Evolutionary conservation across 108 stramenopile species (phyloP).

Genomic region (Seminavis robusta): DNA sequence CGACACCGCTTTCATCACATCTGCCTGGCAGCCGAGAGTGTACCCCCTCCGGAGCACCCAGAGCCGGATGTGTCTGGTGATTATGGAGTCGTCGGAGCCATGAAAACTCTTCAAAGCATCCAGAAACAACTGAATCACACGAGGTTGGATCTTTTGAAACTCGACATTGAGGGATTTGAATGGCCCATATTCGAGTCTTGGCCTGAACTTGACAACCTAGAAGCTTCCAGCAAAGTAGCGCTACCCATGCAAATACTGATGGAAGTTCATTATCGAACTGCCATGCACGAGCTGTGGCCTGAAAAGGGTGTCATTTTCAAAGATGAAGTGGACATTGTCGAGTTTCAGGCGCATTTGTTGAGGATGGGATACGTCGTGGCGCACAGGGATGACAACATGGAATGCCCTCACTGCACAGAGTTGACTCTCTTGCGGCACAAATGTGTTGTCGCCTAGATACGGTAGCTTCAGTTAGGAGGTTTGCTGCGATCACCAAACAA

Average conservation of each 20-base stretch:
- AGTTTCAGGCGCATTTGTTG: conserved; percentile 14
- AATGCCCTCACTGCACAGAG: conserved; percentile 22
- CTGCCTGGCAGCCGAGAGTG: too few species aligned
- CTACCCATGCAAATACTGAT: not conserved
- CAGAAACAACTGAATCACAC: conserved; percentile 7
- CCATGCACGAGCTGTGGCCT: not conserved
- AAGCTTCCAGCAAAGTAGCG: not conserved
- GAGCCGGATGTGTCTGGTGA: too few species aligned
- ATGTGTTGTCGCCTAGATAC: too few species aligned
- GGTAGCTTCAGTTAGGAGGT: too few species aligned
- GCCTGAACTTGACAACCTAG: not conserved
- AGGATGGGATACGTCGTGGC: conserved; percentile 16
- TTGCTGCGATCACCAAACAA: too few species aligned
- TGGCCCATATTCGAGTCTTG: not conserved
- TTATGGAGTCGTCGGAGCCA: not conserved
- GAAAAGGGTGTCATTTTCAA: not conserved
- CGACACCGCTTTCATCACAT: too few species aligned
- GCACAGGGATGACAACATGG: conserved; percentile 18
- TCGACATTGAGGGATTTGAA: not conserved
- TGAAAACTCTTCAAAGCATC: conserved; percentile 6
- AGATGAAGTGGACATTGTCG: conserved; percentile 2
- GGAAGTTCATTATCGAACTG: not conserved
- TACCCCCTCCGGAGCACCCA: too few species aligned
- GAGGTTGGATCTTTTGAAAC: not conserved
- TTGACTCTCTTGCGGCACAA: conserved; percentile 19